Conservation (phyloP, 306 rosid genomes). For the Hippophae gyantsensis region DNA sequence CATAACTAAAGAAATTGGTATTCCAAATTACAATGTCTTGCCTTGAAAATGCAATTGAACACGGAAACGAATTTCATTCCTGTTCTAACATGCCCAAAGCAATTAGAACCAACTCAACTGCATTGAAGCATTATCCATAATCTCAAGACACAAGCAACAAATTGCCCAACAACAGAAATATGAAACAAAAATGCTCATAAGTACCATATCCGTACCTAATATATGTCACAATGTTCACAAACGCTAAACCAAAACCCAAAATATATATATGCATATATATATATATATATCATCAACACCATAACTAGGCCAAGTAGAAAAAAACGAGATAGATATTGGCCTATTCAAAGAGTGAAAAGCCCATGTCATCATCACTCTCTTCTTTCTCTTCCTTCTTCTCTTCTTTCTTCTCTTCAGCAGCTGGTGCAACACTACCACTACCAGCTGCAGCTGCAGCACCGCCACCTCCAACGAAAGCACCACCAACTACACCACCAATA, state of each 20-base stretch:
- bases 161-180: no score
- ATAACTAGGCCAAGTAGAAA: neutral
- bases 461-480: slow-evolving; percentile 46
- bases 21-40: no score
- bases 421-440: slow-evolving; percentile 46
- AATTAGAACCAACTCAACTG: no score
- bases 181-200: no score
- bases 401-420: slow-evolving; percentile 27
- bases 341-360: slow-evolving; percentile 85
- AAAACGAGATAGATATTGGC: neutral
- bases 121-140: no score
- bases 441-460: slow-evolving; percentile 46
- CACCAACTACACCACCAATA: slow-evolving; percentile 45
- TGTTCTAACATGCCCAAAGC: no score
- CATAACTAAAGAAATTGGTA: no score
- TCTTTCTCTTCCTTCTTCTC: slow-evolving; percentile 65
- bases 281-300: slow-evolving; percentile 4
- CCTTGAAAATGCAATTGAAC: no score
- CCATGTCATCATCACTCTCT: slow-evolving; percentile 72
- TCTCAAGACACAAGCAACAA: no score
- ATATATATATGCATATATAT: neutral
- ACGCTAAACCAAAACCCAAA: slow-evolving; percentile 15
- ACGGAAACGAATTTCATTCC: no score
- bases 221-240: slow-evolving; percentile 20
- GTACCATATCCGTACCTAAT: slow-evolving; percentile 13